These are phyloP conservation scores for Dictyostelium purpureum DNA, from an alignment of 78 protist species.

Conservation along the genomic window DNA sequence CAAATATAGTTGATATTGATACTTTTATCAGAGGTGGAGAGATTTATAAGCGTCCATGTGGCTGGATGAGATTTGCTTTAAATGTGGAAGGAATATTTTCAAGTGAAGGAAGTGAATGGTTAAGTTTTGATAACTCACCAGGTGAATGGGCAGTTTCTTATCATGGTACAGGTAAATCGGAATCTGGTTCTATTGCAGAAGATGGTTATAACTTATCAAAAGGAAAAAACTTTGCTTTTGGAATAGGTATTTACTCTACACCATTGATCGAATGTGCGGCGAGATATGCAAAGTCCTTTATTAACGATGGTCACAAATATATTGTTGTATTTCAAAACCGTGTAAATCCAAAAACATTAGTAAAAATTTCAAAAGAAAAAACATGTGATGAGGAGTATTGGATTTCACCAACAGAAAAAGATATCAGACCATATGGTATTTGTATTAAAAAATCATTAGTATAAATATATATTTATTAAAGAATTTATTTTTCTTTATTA, in stretches of 20 bases:
- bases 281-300: not conserved
- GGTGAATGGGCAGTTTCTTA: conserved; percentile 6
- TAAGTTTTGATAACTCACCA: not conserved
- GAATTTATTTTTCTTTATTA: too few species aligned
- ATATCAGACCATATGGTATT: not conserved
- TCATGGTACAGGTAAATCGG: not conserved
- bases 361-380: not conserved
- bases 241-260: not conserved
- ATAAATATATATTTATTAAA: too few species aligned
- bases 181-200: not conserved
- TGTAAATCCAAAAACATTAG: not conserved
- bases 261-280: not conserved
- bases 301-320: not conserved
- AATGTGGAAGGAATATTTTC: not conserved
- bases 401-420: not conserved
- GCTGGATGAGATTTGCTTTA: conserved; percentile 6
- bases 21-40: not conserved
- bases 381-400: not conserved
- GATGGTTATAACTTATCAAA: not conserved
- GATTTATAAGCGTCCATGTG: not conserved
- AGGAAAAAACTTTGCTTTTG: not conserved
- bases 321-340: not conserved
- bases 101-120: not conserved
- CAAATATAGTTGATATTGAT: not conserved
- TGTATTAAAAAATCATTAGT: conserved; percentile 4